These are phyloP conservation scores for Dactylellina parvicollis DNA, from an alignment of 2,329 filamentous ascomycete genomes.

Conservation along the genomic window DNA sequence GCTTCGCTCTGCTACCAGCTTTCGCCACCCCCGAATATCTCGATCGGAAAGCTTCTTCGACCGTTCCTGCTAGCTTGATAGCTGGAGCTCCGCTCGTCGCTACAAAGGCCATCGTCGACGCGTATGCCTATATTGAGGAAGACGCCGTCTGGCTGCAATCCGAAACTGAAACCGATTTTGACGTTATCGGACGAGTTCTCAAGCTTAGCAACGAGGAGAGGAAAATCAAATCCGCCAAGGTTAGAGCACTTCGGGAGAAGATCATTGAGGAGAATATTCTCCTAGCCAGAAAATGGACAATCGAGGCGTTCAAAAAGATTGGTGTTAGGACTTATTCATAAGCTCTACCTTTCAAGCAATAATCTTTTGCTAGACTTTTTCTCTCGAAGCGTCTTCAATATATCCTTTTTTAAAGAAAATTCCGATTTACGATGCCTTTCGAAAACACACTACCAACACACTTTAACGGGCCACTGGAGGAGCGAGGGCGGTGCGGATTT, in stretches of 20 bases:
- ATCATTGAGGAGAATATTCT: constrained; percentile 81
- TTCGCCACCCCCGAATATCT: constrained; percentile 58
- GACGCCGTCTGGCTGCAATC: constrained; percentile 58
- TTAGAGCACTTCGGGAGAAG: constrained; percentile 75
- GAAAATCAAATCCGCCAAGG: constrained; percentile 78
- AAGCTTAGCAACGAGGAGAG: constrained; percentile 65
- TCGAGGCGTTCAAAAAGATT: constrained; percentile 54
- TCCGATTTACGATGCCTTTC: constrained; percentile 54
- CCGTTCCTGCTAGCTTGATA: constrained; percentile 58
- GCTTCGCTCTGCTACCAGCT: constrained; percentile 58
- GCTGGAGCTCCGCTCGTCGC: constrained; percentile 58
- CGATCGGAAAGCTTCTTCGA: constrained; percentile 58
- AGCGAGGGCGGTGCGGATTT: constrained; percentile 42
- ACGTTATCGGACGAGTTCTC: constrained; percentile 58
- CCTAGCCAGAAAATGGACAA: constrained; percentile 79
- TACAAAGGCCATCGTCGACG: constrained; percentile 55
- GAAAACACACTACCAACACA: constrained; percentile 9
- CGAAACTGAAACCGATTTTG: constrained; percentile 57
- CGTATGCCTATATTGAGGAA: constrained; percentile 58
- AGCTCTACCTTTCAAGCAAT: neutral
- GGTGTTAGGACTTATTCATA: constrained; percentile 39
- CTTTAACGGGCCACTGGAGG: constrained; percentile 38
- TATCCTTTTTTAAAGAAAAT: constrained; percentile 28
- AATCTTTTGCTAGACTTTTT: neutral
- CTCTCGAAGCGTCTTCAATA: neutral